Evolutionary conservation across 495 filamentous ascomycete species (phyloP).

Genomic region (Penicillium cinerascens): DNA sequence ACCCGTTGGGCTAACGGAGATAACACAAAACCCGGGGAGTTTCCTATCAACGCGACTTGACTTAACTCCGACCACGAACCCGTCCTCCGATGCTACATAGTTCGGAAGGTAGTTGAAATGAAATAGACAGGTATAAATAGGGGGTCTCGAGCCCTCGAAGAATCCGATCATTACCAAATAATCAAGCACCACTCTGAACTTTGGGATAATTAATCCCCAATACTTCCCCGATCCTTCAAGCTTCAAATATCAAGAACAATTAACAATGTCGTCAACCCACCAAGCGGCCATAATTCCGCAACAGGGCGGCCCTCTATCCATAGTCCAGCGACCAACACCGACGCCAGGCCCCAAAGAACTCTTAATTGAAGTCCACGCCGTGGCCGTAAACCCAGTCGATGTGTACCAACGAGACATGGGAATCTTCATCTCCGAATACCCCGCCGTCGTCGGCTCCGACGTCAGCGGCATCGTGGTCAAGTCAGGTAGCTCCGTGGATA

Average conservation of each 20-base stretch:
- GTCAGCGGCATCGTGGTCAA: slow-evolving; percentile 35
- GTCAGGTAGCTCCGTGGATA: slow-evolving; percentile 28
- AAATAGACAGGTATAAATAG: background rate
- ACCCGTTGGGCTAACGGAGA: background rate
- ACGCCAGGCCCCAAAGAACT: slow-evolving; percentile 24
- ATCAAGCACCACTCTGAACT: background rate
- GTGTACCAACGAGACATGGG: slow-evolving; percentile 31
- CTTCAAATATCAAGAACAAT: background rate
- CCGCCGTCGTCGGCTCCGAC: slow-evolving; percentile 42
- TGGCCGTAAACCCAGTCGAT: slow-evolving; percentile 49
- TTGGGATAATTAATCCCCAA: too few relatives aligned
- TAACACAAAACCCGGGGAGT: background rate
- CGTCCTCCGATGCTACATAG: too few relatives aligned
- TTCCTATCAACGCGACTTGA: background rate
- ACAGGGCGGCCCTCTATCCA: slow-evolving; percentile 7
- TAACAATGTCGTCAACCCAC: slow-evolving; percentile 5
- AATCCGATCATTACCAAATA: background rate
- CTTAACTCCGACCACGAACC: background rate
- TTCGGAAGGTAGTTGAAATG: too few relatives aligned
- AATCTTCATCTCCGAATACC: slow-evolving; percentile 27
- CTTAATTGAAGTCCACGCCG: slow-evolving; percentile 41
- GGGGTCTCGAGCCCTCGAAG: background rate
- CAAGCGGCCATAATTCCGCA: slow-evolving; percentile 13
- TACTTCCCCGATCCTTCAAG: too few relatives aligned
- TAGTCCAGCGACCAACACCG: slow-evolving; percentile 13